Base-by-base conservation (phyloP, 306 rosid genomes). In the Pyrus communis region DNA sequence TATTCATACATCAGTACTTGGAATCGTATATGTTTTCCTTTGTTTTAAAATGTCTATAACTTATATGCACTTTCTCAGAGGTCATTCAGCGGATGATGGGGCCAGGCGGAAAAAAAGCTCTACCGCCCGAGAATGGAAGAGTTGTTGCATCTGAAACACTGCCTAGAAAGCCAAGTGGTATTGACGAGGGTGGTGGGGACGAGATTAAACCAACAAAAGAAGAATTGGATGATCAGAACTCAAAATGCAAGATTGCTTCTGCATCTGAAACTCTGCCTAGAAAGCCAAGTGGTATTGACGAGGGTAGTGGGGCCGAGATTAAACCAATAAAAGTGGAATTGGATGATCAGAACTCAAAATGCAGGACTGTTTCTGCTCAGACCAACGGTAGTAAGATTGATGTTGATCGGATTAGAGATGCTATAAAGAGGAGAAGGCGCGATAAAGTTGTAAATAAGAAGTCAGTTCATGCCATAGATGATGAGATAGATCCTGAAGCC, bases 81-180 rank as follows among this genome's bases (percentile, higher is more conserved):
- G 87, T 78, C 77, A 78, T 82, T 69, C 82, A 73, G 58, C 73
- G 80, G 68, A 87, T 85, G 79, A 74, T 87, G 77, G 81, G 75
- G 81, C 82, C 78, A 43, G 81, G 80, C 38, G 25, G 42, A 21
- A 80, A 78, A 67, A 74, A 75, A 77, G 71, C 60, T 63, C 67
- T 42, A 27, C 75, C 80, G 15, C 76, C 82, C 22, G 22, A 76
- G 25, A 61, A 81, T 68, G 71, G 59, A 60, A 84, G 63, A 67
- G 49, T 21, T 13, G 52, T 73, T 68, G 77, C 49, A 63, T 79
- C 82, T 42, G 77, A 73, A 84, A 70, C 45, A 61, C 33, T 43
- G n/a, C 63, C 54, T 69, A 64, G 54, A 63, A 82, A 80, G 74
- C 75, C 80, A 52, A 60, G 79, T 45, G 69, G 85, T 28, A 58